Percentiles rank a stretch among this genome's conserved stretches.
Conservation (phyloP, 257 asterid genomes). For the Penstemon newberryi region DNA sequence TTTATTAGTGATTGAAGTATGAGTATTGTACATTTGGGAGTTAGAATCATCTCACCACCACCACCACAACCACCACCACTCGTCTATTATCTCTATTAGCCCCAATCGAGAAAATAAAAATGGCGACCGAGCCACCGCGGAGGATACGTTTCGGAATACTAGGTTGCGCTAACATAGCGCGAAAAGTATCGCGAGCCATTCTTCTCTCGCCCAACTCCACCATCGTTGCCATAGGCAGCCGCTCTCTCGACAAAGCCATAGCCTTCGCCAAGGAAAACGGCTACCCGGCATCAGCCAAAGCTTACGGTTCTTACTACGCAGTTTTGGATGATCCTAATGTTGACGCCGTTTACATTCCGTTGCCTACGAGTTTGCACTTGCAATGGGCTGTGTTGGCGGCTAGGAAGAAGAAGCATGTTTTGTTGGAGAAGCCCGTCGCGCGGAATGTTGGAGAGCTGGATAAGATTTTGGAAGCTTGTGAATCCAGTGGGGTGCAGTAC, state of each 20-base stretch:
- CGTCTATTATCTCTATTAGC: no score
- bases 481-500: slow-evolving; percentile 45
- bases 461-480: slow-evolving; percentile 39
- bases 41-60: no score
- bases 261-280: slow-evolving; percentile 35
- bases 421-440: slow-evolving; percentile 53
- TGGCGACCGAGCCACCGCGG: not conserved
- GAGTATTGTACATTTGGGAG: no score
- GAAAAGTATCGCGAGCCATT: slow-evolving; percentile 44
- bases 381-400: slow-evolving; percentile 50
- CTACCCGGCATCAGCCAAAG: slow-evolving; percentile 33
- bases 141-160: slow-evolving; percentile 35
- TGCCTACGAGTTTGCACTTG: slow-evolving; percentile 48
- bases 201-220: slow-evolving; percentile 33
- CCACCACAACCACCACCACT: no score
- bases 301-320: slow-evolving; percentile 44
- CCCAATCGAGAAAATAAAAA: no score
- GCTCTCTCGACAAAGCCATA: slow-evolving; percentile 40
- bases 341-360: slow-evolving; percentile 48
- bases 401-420: slow-evolving; percentile 38
- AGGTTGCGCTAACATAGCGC: slow-evolving; percentile 48
- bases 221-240: slow-evolving; percentile 46
- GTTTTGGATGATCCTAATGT: slow-evolving; percentile 45
- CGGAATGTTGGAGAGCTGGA: slow-evolving; percentile 42
- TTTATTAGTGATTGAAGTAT: no score